phyloP scores from a whole-genome alignment of 2,329 filamentous ascomycete species.

The Xylariaceae sp. region DNA sequence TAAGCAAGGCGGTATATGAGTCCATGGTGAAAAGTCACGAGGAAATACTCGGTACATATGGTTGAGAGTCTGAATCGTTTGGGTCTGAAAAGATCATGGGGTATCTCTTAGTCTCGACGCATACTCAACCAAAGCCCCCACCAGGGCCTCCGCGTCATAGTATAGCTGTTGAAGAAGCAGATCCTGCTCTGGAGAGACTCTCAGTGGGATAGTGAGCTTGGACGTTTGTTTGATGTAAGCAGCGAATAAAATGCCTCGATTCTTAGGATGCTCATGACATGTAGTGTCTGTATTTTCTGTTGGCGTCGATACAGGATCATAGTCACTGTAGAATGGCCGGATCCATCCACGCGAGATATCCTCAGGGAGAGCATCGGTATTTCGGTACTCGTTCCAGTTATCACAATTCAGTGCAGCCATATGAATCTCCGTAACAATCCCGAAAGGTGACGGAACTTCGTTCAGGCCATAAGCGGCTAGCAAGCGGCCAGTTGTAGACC shows the following conservation, averaged over 20 bases:
- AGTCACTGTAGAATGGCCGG: conserved; percentile 24
- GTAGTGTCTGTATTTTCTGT: not conserved
- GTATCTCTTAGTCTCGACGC: not conserved
- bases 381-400: conserved; percentile 31
- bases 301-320: conserved; percentile 6
- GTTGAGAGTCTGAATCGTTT: not conserved
- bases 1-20: no score
- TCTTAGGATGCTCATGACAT: conserved; percentile 6
- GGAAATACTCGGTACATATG: no score
- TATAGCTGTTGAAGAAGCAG: conserved; percentile 22
- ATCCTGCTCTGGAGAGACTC: conserved; percentile 18
- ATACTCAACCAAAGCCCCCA: conserved; percentile 19
- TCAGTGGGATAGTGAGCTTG: conserved; percentile 21
- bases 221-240: conserved; percentile 27
- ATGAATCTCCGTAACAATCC: conserved; percentile 29
- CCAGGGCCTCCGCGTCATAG: conserved; percentile 23
- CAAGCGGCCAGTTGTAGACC: conserved; percentile 21
- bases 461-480: conserved; percentile 30
- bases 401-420: conserved; percentile 25
- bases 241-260: conserved; percentile 31
- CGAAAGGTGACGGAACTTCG: conserved; percentile 29
- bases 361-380: conserved; percentile 21
- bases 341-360: conserved; percentile 32
- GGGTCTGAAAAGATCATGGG: not conserved
- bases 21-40: no score